Evolutionary conservation across 2,329 filamentous ascomycete species (phyloP).

Genomic region (Alternaria hordeiaustralica): DNA sequence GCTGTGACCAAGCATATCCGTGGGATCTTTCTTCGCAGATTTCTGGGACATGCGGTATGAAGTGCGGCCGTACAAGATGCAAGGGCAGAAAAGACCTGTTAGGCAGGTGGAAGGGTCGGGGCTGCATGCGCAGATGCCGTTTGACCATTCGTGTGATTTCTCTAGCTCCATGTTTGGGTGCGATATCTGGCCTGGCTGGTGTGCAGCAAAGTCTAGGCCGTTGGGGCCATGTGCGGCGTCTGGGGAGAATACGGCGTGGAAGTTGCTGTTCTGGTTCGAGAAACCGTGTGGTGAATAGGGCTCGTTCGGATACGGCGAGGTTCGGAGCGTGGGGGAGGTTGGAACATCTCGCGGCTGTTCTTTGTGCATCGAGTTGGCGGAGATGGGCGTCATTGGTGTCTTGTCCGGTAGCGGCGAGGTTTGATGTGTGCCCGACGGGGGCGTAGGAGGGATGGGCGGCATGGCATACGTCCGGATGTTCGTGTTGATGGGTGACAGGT

Average conservation of each 20-base stretch:
- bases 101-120: conserved; percentile 48
- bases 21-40: conserved; percentile 47
- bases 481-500: conserved; percentile 41
- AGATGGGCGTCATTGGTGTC: conserved; percentile 39
- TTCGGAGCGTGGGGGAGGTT: conserved; percentile 14
- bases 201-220: conserved; percentile 42
- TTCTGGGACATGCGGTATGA: conserved; percentile 52
- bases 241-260: conserved; percentile 46
- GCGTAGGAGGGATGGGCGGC: conserved; percentile 37
- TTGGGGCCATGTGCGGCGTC: conserved; percentile 48
- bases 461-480: conserved; percentile 26
- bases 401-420: conserved; percentile 35
- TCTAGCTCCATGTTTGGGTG: conserved; percentile 49
- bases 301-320: conserved; percentile 24
- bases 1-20: conserved; percentile 48
- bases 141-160: conserved; percentile 36
- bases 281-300: conserved; percentile 46
- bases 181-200: conserved; percentile 51
- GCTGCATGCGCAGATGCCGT: conserved; percentile 43
- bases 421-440: conserved; percentile 26
- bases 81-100: conserved; percentile 52
- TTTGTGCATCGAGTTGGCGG: conserved; percentile 19
- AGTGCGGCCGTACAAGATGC: conserved; percentile 53
- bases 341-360: conserved; percentile 3
- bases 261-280: conserved; percentile 27